Evolutionary conservation across 2,329 filamentous ascomycete genomes (phyloP).

Genomic region (Zymoseptoria pseudotritici): DNA sequence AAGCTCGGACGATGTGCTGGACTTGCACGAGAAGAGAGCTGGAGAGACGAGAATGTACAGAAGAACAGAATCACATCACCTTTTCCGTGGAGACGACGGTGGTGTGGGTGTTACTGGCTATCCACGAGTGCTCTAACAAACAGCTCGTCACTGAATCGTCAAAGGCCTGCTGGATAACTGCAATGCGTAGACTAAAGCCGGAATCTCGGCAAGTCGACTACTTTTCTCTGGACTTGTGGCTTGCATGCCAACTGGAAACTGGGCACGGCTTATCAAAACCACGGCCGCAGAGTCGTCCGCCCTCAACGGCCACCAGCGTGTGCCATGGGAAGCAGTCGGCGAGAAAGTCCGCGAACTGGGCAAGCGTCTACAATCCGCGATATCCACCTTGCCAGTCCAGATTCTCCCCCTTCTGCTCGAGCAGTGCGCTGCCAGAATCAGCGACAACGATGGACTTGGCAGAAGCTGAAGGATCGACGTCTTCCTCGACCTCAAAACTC

Average conservation of each 20-base stretch:
- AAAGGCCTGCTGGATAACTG: too few species aligned
- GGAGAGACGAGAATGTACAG: too few species aligned
- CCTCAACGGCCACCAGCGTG: slow-evolving; percentile 28
- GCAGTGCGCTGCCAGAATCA: slow-evolving; percentile 44
- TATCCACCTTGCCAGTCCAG: slow-evolving; percentile 28
- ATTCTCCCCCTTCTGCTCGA: slow-evolving; percentile 49
- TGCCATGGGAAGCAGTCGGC: slow-evolving; percentile 65
- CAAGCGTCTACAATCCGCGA: slow-evolving; percentile 37
- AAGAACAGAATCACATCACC: too few species aligned
- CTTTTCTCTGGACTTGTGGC: too few species aligned
- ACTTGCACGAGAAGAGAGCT: too few species aligned
- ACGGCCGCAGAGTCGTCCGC: slow-evolving; percentile 47
- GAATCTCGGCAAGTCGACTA: too few species aligned
- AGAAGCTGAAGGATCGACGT: slow-evolving; percentile 57
- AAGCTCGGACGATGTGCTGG: too few species aligned
- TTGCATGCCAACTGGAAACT: slow-evolving; percentile 45
- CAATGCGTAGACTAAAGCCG: too few species aligned
- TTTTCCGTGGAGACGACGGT: too few species aligned
- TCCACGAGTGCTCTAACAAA: too few species aligned
- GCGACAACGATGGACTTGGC: slow-evolving; percentile 44
- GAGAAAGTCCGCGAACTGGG: slow-evolving; percentile 51
- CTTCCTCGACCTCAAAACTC: slow-evolving; percentile 55
- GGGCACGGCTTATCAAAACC: slow-evolving; percentile 71
- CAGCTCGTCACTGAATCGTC: too few species aligned
- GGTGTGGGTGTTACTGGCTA: too few species aligned